phyloP scores from a whole-genome alignment of 78 protist species.

The Dictyostelium brefeldianum region DNA sequence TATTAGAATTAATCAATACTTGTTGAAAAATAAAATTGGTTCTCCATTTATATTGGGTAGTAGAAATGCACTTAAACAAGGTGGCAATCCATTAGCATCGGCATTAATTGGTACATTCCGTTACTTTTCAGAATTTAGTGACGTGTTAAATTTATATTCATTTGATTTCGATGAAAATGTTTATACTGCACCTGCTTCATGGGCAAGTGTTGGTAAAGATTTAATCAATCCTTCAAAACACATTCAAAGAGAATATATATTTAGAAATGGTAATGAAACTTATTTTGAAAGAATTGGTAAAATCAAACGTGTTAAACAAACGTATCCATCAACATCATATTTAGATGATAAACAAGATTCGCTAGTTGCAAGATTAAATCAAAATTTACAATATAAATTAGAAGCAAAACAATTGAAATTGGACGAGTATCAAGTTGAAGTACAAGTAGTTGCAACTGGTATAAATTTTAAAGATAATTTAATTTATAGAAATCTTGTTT shows the following conservation, averaged over 20 bases:
- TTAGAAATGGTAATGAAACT: not conserved
- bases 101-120: slow-evolving; percentile 34
- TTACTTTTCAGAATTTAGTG: slow-evolving; percentile 5
- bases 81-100: slow-evolving; percentile 6
- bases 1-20: not conserved
- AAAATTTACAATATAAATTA: not conserved
- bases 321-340: not conserved
- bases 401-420: not conserved
- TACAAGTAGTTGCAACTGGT: slow-evolving; percentile 12
- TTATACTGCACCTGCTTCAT: not conserved
- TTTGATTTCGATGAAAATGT: slow-evolving; percentile 14
- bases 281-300: not conserved
- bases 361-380: not conserved
- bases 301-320: not conserved
- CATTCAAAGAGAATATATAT: not conserved
- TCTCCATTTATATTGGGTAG: not conserved
- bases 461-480: slow-evolving; percentile 51
- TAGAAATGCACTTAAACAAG: not conserved
- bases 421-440: not conserved
- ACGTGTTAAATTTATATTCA: not conserved
- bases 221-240: not conserved
- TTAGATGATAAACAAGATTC: not conserved
- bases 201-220: not conserved
- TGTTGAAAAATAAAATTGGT: not conserved
- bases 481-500: not conserved